Evolutionary conservation across 805 yeast species (phyloP), one percentile per base, ranked within the genome.

Genomic region (Kockiozyma suomiensis): DNA sequence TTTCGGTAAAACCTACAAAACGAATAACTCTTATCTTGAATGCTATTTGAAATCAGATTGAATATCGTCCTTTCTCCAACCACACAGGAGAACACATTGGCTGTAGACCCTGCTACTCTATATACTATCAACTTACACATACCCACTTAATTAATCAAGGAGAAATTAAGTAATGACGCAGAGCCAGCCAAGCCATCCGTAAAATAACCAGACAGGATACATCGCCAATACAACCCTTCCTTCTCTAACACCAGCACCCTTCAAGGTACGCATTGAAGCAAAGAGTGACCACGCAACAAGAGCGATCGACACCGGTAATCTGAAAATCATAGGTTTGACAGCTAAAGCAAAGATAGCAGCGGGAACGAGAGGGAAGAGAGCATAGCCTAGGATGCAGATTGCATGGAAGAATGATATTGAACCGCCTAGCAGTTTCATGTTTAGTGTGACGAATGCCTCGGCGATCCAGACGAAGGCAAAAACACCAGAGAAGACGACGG

Each of bases 311-410:
- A 84, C 60, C 0, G 78, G 72, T 23, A 85, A 74, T 59, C 90
- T 73, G 4, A 85, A 63, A 15, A 83, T 71, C 62, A 79, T 78
- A 77, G 78, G 74, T 47, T 74, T 71, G n/a, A 85, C 73, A 17
- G 82, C 70, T 23, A 82, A 74, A 47, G 85, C 76, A 26, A 84
- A 58, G 3, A 81, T 51, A 10, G 85, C 81, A 0, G 85, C 83
- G 8, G 82, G 68, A 2, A 84, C 80, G 40, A 86, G 76, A 10
- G 91, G 91, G 72, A 86, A 86, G 70, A 84, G 73, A 13, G 87
- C 83, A 75, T 86, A 86, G 0, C 91, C 91, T 4, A 85, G 80
- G 30, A 88, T 85, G 62, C 87, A 83, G 54, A 86, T 76, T 2
- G 90, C 90, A 49, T 84, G 83, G 76, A 86, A 77, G 68, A 83